These are phyloP conservation scores for Xerocomellus chrysenteron DNA, from an alignment of 768 basidiomycete genomes.

Conservation along the genomic window DNA sequence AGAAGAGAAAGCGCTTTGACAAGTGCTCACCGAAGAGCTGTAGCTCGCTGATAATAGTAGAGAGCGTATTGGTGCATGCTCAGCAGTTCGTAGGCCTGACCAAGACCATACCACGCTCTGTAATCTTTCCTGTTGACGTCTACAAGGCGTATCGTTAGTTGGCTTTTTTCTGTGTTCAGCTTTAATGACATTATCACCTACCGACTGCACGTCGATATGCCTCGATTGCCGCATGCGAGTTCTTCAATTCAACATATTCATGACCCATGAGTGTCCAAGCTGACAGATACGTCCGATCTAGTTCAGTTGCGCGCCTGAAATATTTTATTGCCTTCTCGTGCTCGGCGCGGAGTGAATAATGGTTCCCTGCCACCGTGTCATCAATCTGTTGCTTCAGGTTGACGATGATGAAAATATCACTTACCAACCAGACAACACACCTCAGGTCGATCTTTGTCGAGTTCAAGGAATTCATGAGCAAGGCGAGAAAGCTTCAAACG, in stretches of 20 bases:
- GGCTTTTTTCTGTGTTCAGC: neutral
- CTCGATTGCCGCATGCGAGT: slow-evolving; percentile 98
- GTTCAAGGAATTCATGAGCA: slow-evolving; percentile 84
- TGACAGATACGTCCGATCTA: slow-evolving; percentile 91
- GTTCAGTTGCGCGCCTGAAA: slow-evolving; percentile 90
- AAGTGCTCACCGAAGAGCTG: slow-evolving; percentile 70
- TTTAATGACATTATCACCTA: slow-evolving; percentile 38
- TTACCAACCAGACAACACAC: slow-evolving; percentile 93
- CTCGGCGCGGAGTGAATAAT: slow-evolving; percentile 90
- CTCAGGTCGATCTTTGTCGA: slow-evolving; percentile 94
- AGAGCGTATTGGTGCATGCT: slow-evolving; percentile 97
- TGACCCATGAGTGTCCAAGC: slow-evolving; percentile 99
- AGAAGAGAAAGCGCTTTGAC: neutral
- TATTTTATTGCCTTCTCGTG: slow-evolving; percentile 96
- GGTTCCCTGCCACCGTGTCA: slow-evolving; percentile 67
- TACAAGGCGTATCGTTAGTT: slow-evolving; percentile 31
- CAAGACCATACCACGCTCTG: slow-evolving; percentile 97
- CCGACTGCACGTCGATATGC: slow-evolving; percentile 95
- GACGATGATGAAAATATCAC: slow-evolving; percentile 21
- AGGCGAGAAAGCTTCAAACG: slow-evolving; percentile 84
- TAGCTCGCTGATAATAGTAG: slow-evolving; percentile 95
- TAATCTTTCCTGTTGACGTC: slow-evolving; percentile 98
- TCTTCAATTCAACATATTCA: slow-evolving; percentile 98
- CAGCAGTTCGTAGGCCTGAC: slow-evolving; percentile 94
- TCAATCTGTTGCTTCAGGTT: neutral